Percentiles rank a stretch among this genome's conserved stretches.
phyloP scores from a whole-genome alignment of 2,329 filamentous ascomycete genomes.

The Claviceps digitariae region DNA sequence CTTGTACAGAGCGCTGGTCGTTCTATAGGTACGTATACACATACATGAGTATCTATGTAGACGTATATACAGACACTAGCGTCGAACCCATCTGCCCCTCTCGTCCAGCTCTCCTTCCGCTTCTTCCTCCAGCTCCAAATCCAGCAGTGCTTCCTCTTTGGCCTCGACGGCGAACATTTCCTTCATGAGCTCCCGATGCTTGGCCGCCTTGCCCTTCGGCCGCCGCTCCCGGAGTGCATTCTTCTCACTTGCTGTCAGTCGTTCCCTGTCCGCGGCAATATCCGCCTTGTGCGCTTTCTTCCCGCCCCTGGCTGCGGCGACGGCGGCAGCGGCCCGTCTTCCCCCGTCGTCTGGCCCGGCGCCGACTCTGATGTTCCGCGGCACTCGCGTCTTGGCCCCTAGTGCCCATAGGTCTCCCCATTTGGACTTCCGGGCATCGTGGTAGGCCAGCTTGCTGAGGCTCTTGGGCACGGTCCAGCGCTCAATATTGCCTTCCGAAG shows the following conservation, averaged over 20 bases:
- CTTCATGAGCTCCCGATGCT: constrained; percentile 24
- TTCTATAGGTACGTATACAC: too few relatives aligned
- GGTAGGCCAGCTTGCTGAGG: constrained; percentile 70
- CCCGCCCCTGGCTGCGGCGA: not conserved
- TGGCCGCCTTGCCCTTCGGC: constrained; percentile 27
- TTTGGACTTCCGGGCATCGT: constrained; percentile 74
- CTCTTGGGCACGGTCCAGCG: constrained; percentile 85
- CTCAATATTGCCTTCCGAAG: constrained; percentile 70
- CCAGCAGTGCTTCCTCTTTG: constrained; percentile 17
- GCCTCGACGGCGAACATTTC: constrained; percentile 25
- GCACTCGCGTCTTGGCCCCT: constrained; percentile 73
- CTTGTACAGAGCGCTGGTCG: too few relatives aligned
- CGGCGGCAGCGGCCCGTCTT: constrained; percentile 23
- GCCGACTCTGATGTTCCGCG: constrained; percentile 48
- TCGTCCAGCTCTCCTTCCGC: constrained; percentile 13
- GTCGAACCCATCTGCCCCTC: not conserved
- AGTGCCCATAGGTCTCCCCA: constrained; percentile 97
- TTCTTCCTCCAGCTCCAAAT: constrained; percentile 19
- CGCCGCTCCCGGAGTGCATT: constrained; percentile 22
- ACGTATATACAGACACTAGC: too few relatives aligned
- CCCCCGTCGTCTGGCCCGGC: constrained; percentile 31
- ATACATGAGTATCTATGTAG: too few relatives aligned
- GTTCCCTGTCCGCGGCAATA: constrained; percentile 18
- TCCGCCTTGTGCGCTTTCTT: constrained; percentile 28
- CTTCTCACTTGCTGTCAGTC: constrained; percentile 26